Evolutionary conservation across 805 yeast genomes (phyloP), one percentile per base, ranked within the genome.

Genomic region (Candida koratica): DNA sequence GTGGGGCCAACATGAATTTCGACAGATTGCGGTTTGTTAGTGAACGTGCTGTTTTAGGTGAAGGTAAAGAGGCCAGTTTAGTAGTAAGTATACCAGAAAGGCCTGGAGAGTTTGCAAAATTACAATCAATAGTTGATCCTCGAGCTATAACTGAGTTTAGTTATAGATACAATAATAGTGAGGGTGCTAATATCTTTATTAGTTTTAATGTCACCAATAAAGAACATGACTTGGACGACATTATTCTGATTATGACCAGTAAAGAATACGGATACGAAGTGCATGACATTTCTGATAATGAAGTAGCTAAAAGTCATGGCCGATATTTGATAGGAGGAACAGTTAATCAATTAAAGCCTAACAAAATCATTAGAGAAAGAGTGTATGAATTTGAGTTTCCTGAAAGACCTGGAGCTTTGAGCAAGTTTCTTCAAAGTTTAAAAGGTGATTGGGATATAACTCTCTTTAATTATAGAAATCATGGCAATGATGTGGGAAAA

Each of bases 1-100:
- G 95, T 14, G 99, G 99, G 41, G 99, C 99, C 23, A 93, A 93
- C 62, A 89, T 93, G 95, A 90, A 94, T 66, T 93, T 93, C 56
- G 98, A 90, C 61, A 75, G 99, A 51, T 71, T 93, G 51, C 75
- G 99, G 57, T 93, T 93, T 60, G 97, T 93, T 14, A 78, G 95
- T 40, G 99, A 93, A 61, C 81, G 99, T 61, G 97, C 98, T 10
- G 94, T 86, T 34, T 72, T 93, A n/a, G 99, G 98, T 64, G 97
- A 90, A 58, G 98, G 97, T 38, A 85, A 82, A 49, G 99, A 93
- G 66, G 95, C 87, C 5, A 90, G 94, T 52, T 70, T 93, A 71
- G 77, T 84, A 31, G 87, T 89, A 12, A 81, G 87, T 28, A 87
- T 93, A 45, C 97, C 97, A 16, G 98, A 93, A 58, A 63, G 69